phyloP scores from a whole-genome alignment of 495 filamentous ascomycete species.

The Rhypophila decipiens region DNA sequence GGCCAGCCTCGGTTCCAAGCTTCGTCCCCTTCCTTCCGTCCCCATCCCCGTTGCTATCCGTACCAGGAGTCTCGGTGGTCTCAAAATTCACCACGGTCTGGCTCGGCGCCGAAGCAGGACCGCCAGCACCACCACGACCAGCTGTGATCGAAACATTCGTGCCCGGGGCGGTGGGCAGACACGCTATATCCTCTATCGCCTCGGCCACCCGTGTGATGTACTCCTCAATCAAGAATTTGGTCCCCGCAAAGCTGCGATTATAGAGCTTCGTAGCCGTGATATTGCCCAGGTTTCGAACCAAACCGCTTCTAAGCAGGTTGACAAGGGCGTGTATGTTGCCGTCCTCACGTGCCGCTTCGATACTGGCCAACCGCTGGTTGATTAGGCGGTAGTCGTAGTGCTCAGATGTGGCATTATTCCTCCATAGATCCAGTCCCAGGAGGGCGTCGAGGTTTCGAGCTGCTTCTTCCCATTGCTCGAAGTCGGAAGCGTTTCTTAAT shows the following conservation, averaged over 20 bases:
- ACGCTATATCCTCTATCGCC: slow-evolving; percentile 69
- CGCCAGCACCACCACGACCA: neutral
- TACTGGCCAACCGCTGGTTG: slow-evolving; percentile 62
- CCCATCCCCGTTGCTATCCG: neutral
- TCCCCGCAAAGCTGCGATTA: slow-evolving; percentile 80
- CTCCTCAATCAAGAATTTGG: slow-evolving; percentile 84
- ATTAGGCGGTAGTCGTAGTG: slow-evolving; percentile 90
- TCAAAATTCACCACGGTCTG: neutral
- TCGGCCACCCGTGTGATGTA: slow-evolving; percentile 80
- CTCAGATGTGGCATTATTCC: slow-evolving; percentile 68
- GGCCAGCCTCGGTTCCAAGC: neutral
- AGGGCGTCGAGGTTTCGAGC: slow-evolving; percentile 74
- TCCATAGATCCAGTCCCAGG: slow-evolving; percentile 78
- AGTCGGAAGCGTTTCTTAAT: slow-evolving; percentile 58
- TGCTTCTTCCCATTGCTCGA: slow-evolving; percentile 78
- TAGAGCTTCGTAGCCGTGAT: slow-evolving; percentile 81
- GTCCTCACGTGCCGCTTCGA: slow-evolving; percentile 67
- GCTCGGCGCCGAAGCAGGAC: neutral
- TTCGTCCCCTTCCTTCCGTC: no score
- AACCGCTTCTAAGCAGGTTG: slow-evolving; percentile 74
- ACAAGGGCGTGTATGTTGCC: slow-evolving; percentile 70
- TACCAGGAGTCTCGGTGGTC: neutral
- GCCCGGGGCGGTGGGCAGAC: slow-evolving; percentile 51
- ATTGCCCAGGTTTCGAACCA: slow-evolving; percentile 87
- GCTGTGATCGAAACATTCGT: neutral